Conservation (phyloP, 2,329 filamentous ascomycete genomes). For the Xenoacremonium recifei region DNA sequence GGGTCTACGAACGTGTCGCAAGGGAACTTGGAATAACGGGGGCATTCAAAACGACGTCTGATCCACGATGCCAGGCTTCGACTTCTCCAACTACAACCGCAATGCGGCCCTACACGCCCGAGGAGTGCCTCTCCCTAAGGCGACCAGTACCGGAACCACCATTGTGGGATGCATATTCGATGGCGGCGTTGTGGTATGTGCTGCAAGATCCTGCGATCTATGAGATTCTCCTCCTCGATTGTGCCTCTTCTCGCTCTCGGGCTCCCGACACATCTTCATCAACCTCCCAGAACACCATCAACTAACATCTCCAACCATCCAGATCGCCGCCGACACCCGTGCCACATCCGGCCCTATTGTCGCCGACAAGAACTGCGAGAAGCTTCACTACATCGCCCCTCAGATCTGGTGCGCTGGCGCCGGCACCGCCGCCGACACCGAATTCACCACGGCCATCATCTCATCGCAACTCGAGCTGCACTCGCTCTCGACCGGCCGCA, state of each 20-base stretch:
- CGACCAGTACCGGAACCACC: slow-evolving; percentile 96
- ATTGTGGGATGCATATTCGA: slow-evolving; percentile 98
- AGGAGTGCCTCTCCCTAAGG: slow-evolving; percentile 93
- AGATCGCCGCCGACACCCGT: slow-evolving; percentile 98
- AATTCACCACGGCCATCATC: slow-evolving; percentile 98
- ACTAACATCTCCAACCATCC: slow-evolving; percentile 16
- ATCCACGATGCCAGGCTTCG: slow-evolving; percentile 86
- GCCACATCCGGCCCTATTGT: slow-evolving; percentile 97
- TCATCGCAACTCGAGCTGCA: slow-evolving; percentile 98
- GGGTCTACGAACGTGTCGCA: too few species aligned
- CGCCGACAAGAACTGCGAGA: slow-evolving; percentile 99
- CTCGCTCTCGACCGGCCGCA: slow-evolving; percentile 91
- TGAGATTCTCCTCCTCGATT: not conserved
- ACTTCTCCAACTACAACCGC: slow-evolving; percentile 99
- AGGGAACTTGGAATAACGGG: slow-evolving; percentile 11
- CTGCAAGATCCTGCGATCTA: too few species aligned
- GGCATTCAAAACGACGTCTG: slow-evolving; percentile 13
- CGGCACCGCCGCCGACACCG: slow-evolving; percentile 95
- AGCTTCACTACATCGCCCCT: slow-evolving; percentile 97
- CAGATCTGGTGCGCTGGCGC: slow-evolving; percentile 99
- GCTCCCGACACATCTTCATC: not conserved
- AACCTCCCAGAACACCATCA: slow-evolving; percentile 1
- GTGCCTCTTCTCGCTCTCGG: not conserved
- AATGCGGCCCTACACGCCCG: slow-evolving; percentile 93
- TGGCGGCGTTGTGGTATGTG: slow-evolving; percentile 85